These are phyloP conservation scores for Dactylellina haptotyla DNA, from an alignment of 2,329 filamentous ascomycete species.

Conservation along the genomic window DNA sequence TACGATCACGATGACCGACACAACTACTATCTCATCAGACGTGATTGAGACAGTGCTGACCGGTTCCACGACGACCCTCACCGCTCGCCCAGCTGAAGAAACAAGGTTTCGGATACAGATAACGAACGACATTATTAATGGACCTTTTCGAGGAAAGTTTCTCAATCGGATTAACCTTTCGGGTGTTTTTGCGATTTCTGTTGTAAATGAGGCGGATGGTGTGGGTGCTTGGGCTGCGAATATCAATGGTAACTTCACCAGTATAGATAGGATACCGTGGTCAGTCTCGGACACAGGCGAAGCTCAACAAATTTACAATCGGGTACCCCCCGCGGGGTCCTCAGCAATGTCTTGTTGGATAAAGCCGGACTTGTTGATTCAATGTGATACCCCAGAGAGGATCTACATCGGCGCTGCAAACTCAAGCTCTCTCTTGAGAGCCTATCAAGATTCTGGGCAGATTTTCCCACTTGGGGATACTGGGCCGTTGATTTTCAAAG, in stretches of 20 bases:
- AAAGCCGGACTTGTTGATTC: not conserved
- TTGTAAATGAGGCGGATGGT: not conserved
- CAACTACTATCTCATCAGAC: not conserved
- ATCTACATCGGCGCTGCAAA: constrained; percentile 1
- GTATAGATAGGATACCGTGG: not conserved
- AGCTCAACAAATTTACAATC: not conserved
- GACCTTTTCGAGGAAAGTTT: not conserved
- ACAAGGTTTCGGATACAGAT: not conserved
- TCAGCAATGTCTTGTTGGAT: not conserved
- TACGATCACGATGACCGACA: constrained; percentile 6
- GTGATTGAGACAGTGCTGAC: not conserved
- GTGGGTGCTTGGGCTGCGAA: constrained; percentile 2
- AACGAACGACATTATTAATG: not conserved
- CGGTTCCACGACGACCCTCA: not conserved
- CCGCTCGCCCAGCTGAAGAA: not conserved
- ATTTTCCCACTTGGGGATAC: not conserved
- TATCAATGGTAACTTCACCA: not conserved
- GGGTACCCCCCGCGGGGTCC: not conserved
- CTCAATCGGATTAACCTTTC: not conserved
- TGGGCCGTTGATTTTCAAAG: constrained; percentile 7
- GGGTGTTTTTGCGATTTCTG: not conserved
- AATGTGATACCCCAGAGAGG: not conserved
- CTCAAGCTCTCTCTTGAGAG: not conserved
- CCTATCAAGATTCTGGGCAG: not conserved
- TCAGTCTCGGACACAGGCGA: not conserved